Evolutionary conservation across 2,329 filamentous ascomycete species (phyloP), one percentile per base, ranked within the genome.

Genomic region (Pestalotiopsis sp.): DNA sequence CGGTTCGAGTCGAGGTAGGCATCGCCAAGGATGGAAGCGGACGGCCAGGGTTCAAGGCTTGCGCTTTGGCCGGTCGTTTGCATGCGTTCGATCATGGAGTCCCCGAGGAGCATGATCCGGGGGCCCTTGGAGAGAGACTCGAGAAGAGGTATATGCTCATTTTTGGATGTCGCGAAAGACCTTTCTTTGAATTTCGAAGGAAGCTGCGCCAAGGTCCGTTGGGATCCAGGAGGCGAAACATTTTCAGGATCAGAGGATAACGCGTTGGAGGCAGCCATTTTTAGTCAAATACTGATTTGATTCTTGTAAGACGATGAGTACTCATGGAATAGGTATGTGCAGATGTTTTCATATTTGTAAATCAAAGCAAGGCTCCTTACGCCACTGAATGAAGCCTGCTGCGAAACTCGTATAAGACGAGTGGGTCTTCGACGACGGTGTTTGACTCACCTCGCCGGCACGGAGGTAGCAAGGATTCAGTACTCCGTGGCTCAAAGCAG

Each of bases 11-110:
- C 25, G 4, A 68, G 49, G 3, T 17, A 0, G 12, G 25, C 14
- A 14, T 56, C 13, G 17, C 41, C 20, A 4, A 68, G 62, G 40
- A 71, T 70, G 23, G 52, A 57, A 4, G 57, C 40, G 12, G 68
- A 67, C 1, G 73, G 73, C 62, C 72, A 70, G 6, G 70, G 52
- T 17, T 73, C 52, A 40, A 74, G 67, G 23, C 59, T 70, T 5
- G 66, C 45, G 20, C 65, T 69, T 12, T 49, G 20, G 1, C 72
- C 72, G 4, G 73, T 75, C 1, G 72, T 73, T 14, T 67, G 68
- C 68, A 75, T 72, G 25, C 73, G 71, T 66, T 75, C 72, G 62
- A 74, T 65, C 71, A 73, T 70, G n/a, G 73, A 74, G 38, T 73
- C 73, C 12, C 73, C 73, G n/a, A 75, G 69, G 5, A 72, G 69